These are phyloP conservation scores for Cunninghamia lanceolata DNA, from an alignment of 75 land plant genomes.

Conservation along the genomic window DNA sequence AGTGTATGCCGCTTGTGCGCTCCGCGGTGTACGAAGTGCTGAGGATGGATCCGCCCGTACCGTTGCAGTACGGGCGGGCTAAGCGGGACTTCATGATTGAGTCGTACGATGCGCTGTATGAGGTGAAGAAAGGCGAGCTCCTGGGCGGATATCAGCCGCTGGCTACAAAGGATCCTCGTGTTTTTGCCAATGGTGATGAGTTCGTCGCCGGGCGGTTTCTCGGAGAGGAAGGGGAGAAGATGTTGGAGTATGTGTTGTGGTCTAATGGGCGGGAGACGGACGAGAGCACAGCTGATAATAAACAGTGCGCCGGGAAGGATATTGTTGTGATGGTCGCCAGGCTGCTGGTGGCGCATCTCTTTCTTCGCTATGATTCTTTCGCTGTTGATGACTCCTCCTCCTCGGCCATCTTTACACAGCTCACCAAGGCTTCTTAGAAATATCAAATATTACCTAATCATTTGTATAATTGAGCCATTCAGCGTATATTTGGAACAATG, in stretches of 20 bases:
- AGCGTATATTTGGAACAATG: too few species aligned
- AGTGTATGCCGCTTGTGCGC: constrained; percentile 22
- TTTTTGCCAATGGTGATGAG: too few species aligned
- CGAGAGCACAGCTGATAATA: neutral
- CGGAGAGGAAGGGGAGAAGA: constrained; percentile 7
- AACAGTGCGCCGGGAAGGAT: constrained; percentile 5
- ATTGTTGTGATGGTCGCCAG: neutral
- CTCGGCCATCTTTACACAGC: neutral
- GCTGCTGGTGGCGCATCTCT: constrained; percentile 2
- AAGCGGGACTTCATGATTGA: constrained; percentile 20
- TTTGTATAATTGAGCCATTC: too few species aligned
- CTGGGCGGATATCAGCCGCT: too few species aligned
- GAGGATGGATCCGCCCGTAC: constrained; percentile 25
- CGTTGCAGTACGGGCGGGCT: constrained; percentile 25
- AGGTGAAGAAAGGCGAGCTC: too few species aligned
- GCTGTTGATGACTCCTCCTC: constrained; percentile 11
- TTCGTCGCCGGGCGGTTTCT: neutral
- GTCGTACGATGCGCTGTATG: constrained; percentile 5
- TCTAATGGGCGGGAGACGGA: constrained; percentile 5
- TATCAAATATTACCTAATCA: too few species aligned
- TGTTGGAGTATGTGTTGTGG: constrained; percentile 4
- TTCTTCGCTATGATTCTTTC: constrained; percentile 9
- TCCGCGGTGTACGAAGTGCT: constrained; percentile 26
- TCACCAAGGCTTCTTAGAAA: neutral
- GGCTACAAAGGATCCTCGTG: too few species aligned